Conservation (phyloP, 164 flowering plant species). For the Chimonanthus praecox region DNA sequence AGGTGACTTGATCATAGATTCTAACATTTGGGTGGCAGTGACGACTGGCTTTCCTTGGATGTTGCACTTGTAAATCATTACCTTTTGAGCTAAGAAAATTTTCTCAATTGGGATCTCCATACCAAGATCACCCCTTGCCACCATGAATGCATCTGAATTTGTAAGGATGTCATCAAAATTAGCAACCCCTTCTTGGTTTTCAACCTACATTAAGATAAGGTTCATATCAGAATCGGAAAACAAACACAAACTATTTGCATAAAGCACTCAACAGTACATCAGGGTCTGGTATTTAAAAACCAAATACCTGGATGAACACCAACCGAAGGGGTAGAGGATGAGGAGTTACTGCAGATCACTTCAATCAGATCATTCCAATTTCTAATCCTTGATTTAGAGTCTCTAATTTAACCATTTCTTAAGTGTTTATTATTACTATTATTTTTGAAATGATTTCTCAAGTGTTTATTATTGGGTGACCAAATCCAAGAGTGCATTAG, state of each 20-base stretch:
- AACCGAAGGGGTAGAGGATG: too few species aligned
- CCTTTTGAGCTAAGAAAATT: conserved; percentile 82
- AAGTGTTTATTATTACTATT: too few species aligned
- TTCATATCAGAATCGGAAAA: not conserved
- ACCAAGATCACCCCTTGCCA: conserved; percentile 79
- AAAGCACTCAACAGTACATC: not conserved
- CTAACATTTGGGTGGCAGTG: conserved; percentile 78
- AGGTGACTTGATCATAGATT: conserved; percentile 87
- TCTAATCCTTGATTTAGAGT: too few species aligned
- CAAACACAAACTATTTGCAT: not conserved
- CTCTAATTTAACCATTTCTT: too few species aligned
- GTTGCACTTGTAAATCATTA: conserved; percentile 85
- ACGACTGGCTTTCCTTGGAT: conserved; percentile 89
- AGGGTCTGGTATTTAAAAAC: too few species aligned
- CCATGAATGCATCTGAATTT: conserved; percentile 80
- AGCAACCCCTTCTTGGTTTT: conserved; percentile 92
- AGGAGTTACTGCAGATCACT: too few species aligned
- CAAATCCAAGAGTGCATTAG: too few species aligned
- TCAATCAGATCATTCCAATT: too few species aligned
- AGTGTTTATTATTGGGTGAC: too few species aligned
- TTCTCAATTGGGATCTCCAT: conserved; percentile 93
- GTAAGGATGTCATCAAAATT: conserved; percentile 84
- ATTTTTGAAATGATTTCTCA: too few species aligned
- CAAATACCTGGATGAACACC: too few species aligned
- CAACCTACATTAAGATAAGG: conserved; percentile 42